These are phyloP conservation scores for Neopestalotiopsis sp. DNA, from an alignment of 2,329 filamentous ascomycete genomes.

Conservation along the genomic window DNA sequence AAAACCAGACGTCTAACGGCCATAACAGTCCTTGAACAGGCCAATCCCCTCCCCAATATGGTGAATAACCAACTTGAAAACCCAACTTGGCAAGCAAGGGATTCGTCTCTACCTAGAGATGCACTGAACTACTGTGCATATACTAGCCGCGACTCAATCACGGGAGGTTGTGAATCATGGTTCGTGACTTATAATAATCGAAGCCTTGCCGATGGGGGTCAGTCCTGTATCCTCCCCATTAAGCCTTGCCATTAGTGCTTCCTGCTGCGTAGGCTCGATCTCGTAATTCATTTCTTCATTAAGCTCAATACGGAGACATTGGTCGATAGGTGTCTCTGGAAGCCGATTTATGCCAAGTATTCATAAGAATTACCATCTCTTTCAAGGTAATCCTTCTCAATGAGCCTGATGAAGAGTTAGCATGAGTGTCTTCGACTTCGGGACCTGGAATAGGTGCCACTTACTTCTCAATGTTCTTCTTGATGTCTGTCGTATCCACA, in stretches of 20 bases:
- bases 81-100: too few relatives aligned
- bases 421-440: constrained; percentile 10
- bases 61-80: too few relatives aligned
- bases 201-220: too few relatives aligned
- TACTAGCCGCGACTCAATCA: too few relatives aligned
- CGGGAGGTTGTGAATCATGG: too few relatives aligned
- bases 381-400: constrained; percentile 94
- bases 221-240: neutral
- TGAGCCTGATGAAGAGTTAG: constrained; percentile 63
- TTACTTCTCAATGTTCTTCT: constrained; percentile 94
- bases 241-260: neutral
- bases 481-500: constrained; percentile 85
- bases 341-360: constrained; percentile 64
- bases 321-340: neutral
- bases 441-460: constrained; percentile 37
- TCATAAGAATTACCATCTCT: constrained; percentile 73
- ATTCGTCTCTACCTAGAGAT: too few relatives aligned
- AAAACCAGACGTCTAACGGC: too few relatives aligned
- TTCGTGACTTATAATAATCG: too few relatives aligned
- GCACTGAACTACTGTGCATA: too few relatives aligned
- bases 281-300: neutral
- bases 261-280: neutral
- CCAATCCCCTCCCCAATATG: too few relatives aligned
- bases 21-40: too few relatives aligned
- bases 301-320: neutral